Evolutionary conservation across 2,329 filamentous ascomycete genomes (phyloP), one percentile per base, ranked within the genome.

Genomic region (Clonostachys sp.): DNA sequence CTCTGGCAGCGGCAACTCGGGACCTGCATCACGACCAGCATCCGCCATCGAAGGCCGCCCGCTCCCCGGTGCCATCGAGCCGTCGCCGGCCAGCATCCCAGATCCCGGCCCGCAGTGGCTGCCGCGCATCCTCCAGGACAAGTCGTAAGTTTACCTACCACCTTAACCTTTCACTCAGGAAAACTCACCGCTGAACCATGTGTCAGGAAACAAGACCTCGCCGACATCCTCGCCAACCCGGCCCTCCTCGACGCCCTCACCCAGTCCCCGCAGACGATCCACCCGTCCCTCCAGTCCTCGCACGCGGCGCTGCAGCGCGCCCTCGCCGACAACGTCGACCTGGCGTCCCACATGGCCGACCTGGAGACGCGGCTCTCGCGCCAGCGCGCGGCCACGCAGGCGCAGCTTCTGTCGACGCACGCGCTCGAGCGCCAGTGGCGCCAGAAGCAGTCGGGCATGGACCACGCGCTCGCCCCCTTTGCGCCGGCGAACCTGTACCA

Each of bases 391-490:
- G 75, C 79, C 2, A 87, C 89, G 0, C 90, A 95, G 61, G 86
- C 89, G 5, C 86, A 91, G 50, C 80, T 97, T 1, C 77, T 97
- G 2, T 80, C 89, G 12, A 82, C 94, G 18, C 88, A 92, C 58
- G 88, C 89, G 2, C 80, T 96, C 14, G 94, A 97, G 69, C 82
- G 91, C n/a, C 86, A 92, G 60, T 97, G 94, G 89, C 83, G 86
- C 47, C 81, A 87, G 55, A 95, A 94, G 65, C 89, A 97, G 65
- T 77, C 81, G 2, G 90, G 94, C 57, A 94, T 96, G 80, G 94
- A 97, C 63, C 77, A 82, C 45, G 90, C 89, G 7, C 72, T 97
- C 50, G 81, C 83, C 35, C 88, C 89, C 1, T 97, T 95, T 70
- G 88, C 89, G 24, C 91, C 92, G 0, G 87, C 89, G 41, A 86